These are phyloP conservation scores for Byssoonygena ceratinophila DNA, from an alignment of 2,329 filamentous ascomycete species.

Conservation along the genomic window DNA sequence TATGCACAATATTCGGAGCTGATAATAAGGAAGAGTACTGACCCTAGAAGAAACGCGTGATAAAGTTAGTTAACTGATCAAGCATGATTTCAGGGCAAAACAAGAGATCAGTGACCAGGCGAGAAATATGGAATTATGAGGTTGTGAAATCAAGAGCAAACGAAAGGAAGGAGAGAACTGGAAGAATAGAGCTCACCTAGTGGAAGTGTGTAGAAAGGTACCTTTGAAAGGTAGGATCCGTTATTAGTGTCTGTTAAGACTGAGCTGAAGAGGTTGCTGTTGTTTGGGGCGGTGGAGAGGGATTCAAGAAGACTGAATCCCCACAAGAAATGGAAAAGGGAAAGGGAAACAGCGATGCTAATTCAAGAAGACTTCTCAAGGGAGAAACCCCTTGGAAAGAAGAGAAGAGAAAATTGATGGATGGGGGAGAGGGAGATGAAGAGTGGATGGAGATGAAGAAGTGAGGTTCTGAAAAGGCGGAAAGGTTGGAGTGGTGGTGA, in stretches of 20 bases:
- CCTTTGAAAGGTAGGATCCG: not conserved
- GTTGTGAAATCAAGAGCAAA: not conserved
- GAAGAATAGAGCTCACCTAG: not conserved
- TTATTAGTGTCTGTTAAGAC: not conserved
- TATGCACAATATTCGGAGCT: too few species aligned
- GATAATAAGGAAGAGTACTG: not conserved
- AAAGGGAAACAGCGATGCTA: not conserved
- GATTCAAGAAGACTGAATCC: not conserved
- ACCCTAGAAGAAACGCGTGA: not conserved
- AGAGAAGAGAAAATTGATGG: constrained; percentile 6
- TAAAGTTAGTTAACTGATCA: not conserved
- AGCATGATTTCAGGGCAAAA: not conserved
- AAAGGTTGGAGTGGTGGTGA: constrained; percentile 8
- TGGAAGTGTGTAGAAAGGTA: not conserved
- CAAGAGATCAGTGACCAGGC: not conserved
- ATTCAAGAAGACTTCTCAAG: not conserved
- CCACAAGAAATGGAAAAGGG: not conserved
- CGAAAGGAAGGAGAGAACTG: not conserved
- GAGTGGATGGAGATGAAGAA: not conserved
- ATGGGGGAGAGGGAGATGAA: constrained; percentile 11
- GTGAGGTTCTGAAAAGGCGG: constrained; percentile 9
- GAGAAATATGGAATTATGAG: not conserved
- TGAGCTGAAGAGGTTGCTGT: not conserved
- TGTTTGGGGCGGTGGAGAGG: not conserved
- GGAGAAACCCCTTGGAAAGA: constrained; percentile 16